phyloP scores from a whole-genome alignment of 768 basidiomycete genomes.

The Neoboletus brunneissimus region DNA sequence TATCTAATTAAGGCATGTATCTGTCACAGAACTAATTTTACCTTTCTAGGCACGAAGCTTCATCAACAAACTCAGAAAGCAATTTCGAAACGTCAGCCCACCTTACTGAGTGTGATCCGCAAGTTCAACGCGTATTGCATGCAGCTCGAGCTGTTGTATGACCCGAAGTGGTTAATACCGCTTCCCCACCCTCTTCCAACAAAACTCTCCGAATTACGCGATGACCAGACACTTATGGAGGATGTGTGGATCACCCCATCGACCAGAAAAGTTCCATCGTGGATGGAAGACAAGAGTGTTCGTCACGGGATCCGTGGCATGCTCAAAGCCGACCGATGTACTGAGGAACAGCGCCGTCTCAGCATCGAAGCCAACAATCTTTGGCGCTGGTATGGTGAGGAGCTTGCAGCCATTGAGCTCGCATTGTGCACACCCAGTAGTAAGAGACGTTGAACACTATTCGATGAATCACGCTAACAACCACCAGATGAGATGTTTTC shows the following conservation, averaged over 20 bases:
- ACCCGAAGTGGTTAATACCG: background rate
- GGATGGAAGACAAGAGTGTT: background rate
- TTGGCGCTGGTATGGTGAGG: background rate
- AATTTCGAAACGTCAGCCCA: background rate
- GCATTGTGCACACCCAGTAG: background rate
- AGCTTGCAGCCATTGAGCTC: background rate
- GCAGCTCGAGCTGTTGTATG: background rate
- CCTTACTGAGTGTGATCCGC: background rate
- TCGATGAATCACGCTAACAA: background rate
- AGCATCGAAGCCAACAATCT: background rate
- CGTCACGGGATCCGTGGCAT: background rate
- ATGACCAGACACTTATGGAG: background rate
- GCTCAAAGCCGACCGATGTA: background rate
- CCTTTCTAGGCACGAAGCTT: background rate
- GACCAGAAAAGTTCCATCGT: rapidly evolving
- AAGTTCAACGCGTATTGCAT: background rate
- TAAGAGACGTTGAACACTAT: background rate
- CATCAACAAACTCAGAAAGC: background rate
- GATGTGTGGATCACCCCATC: background rate
- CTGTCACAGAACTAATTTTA: background rate
- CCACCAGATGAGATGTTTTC: background rate
- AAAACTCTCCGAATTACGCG: background rate
- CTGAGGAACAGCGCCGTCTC: background rate
- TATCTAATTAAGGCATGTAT: background rate
- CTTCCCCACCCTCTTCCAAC: background rate